Evolutionary conservation across 306 rosid species (phyloP), one percentile per base, ranked within the genome.

Genomic region (Dalbergia oliveri): DNA sequence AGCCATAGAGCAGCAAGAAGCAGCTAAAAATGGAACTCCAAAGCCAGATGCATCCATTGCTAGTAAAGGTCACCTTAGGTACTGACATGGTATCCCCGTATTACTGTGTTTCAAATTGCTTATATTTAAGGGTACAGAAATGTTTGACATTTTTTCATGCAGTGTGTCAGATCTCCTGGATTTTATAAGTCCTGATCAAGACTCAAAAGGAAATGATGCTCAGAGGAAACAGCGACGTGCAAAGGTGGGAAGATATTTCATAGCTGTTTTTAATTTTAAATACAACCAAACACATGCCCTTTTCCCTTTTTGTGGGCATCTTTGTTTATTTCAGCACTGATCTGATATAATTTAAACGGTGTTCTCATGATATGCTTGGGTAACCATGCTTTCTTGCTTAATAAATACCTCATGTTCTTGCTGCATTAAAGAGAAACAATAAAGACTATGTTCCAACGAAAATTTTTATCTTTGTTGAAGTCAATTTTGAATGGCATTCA

Each of bases 31-130:
- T 84, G 99, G 99, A 84, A 90, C 91, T 81, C 99, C 98, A 34
- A 95, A 91, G 91, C 90, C 95, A 26, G 99, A 95, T 74, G 88
- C 93, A 23, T 78, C 97, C 50, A 95, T 95, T 83, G 93, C 99
- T 61, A 95, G 97, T 86, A 95, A 95, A 87, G 99, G 99, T 83
- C 99, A 95, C 93, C 99, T 95, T 88, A 95, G 99, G 99, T 95
- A 95, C 85, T 93, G 86, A 89, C 83, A 90, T 87, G 91, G 94
- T 89, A 88, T 86, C 83, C 88, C 88, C 90, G 10, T 34, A 79
- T 81, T 94, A 84, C 91, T 74, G 73, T 74, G 69, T 84, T 93
- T 75, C 77, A 81, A 76, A 80, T 73, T 53, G 51, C 60, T 72
- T 14, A 66, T n/a, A 65, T 58, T 83, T 77, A 50, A 15, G 39